phyloP scores from a whole-genome alignment of 2,329 filamentous ascomycete genomes.

The Microascus cirrosus region DNA sequence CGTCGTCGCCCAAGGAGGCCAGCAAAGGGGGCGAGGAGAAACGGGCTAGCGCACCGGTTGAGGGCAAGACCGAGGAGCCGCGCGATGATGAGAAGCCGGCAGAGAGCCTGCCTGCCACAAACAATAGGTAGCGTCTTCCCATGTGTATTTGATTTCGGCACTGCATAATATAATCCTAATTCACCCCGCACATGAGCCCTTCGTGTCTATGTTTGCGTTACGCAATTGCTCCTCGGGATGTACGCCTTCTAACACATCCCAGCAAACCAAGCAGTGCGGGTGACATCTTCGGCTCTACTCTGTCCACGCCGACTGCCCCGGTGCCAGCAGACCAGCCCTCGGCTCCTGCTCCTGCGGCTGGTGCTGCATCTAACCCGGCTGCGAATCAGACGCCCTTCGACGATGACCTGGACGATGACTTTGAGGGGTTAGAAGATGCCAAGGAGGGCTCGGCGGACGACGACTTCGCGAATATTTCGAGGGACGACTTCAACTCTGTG shows the following conservation, averaged over 20 bases:
- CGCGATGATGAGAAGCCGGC: not conserved
- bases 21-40: constrained; percentile 9
- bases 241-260: not conserved
- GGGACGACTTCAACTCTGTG: constrained; percentile 70
- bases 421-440: constrained; percentile 73
- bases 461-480: constrained; percentile 65
- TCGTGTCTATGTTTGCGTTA: not conserved
- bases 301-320: constrained; percentile 12
- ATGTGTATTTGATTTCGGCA: not conserved
- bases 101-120: not conserved
- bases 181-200: not conserved
- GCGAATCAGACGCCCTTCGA: constrained; percentile 49
- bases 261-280: not conserved
- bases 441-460: constrained; percentile 72
- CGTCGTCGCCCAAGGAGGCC: constrained; percentile 38
- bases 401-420: constrained; percentile 62
- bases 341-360: constrained; percentile 13
- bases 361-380: too few relatives aligned
- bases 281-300: constrained; percentile 4
- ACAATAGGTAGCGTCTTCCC: not conserved
- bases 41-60: not conserved
- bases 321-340: constrained; percentile 12
- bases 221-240: not conserved
- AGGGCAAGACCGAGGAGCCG: not conserved
- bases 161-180: not conserved